Conservation (phyloP, 306 rosid genomes). For the Quercus wislizeni region DNA sequence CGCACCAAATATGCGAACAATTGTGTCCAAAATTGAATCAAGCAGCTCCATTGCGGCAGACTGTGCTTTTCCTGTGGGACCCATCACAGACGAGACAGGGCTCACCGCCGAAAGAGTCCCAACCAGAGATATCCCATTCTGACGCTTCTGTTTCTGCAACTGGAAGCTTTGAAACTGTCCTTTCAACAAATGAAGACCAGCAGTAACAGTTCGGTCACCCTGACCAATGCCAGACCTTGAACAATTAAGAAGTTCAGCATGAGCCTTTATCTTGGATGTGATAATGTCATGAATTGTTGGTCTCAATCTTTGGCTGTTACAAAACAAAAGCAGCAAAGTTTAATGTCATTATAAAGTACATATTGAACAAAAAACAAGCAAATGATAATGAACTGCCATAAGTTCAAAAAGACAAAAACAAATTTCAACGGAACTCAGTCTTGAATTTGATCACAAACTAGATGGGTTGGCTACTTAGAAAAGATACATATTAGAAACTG, state of each 20-base stretch:
- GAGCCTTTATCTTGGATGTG: constrained; percentile 83
- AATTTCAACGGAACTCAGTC: not conserved
- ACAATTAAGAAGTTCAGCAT: constrained; percentile 62
- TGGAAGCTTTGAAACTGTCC: constrained; percentile 83
- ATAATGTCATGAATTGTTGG: constrained; percentile 88
- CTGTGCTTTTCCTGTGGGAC: constrained; percentile 93
- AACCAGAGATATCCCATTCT: constrained; percentile 74
- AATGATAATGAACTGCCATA: constrained; percentile 8
- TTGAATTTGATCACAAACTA: not conserved
- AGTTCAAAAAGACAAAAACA: not conserved
- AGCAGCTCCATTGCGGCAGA: constrained; percentile 80
- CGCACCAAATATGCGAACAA: constrained; percentile 89
- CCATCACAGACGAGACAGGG: constrained; percentile 97
- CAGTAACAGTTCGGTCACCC: constrained; percentile 48
- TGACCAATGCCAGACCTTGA: constrained; percentile 63
- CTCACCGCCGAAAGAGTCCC: constrained; percentile 86
- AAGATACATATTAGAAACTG: not conserved
- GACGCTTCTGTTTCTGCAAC: constrained; percentile 80
- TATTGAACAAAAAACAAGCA: constrained; percentile 7
- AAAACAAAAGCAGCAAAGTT: constrained; percentile 23
- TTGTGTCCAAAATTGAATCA: constrained; percentile 78
- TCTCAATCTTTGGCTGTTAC: constrained; percentile 92
- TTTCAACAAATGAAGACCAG: constrained; percentile 69
- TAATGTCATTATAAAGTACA: constrained; percentile 26
- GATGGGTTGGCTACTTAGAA: not conserved